A percentile compares a stretch with the other conserved stretches of the same genome.
Evolutionary conservation across 2,329 filamentous ascomycete genomes (phyloP).

Genomic region (Colletotrichum camelliae): DNA sequence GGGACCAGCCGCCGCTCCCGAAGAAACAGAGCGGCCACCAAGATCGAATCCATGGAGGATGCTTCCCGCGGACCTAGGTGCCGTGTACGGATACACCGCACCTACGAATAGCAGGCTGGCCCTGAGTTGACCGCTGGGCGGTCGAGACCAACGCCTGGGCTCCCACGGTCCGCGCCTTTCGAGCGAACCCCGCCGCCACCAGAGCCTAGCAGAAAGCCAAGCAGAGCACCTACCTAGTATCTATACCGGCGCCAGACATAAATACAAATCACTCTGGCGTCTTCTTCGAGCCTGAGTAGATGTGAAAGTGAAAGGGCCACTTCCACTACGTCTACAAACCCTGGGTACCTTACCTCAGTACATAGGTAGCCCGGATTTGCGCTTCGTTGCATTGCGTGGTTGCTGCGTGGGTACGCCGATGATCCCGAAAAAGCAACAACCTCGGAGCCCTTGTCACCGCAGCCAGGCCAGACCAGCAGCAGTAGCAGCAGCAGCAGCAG

Average conservation of each 20-base stretch:
- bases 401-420: background rate
- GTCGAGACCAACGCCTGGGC: background rate
- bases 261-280: background rate
- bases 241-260: background rate
- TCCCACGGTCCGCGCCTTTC: background rate
- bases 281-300: background rate
- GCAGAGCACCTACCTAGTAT: background rate
- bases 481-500: too few species aligned
- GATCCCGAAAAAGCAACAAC: constrained; percentile 18
- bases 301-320: background rate
- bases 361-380: background rate
- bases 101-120: background rate
- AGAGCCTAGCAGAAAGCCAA: background rate
- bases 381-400: background rate
- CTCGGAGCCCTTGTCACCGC: background rate
- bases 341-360: background rate
- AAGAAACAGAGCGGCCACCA: background rate
- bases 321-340: background rate
- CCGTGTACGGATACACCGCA: background rate
- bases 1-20: background rate
- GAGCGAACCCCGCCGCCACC: background rate
- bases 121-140: background rate
- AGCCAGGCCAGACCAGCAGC: background rate
- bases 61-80: background rate
- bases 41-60: background rate